Conservation (phyloP, 1,284 basidiomycete species). For the Ganoderma leucocontextum region DNA sequence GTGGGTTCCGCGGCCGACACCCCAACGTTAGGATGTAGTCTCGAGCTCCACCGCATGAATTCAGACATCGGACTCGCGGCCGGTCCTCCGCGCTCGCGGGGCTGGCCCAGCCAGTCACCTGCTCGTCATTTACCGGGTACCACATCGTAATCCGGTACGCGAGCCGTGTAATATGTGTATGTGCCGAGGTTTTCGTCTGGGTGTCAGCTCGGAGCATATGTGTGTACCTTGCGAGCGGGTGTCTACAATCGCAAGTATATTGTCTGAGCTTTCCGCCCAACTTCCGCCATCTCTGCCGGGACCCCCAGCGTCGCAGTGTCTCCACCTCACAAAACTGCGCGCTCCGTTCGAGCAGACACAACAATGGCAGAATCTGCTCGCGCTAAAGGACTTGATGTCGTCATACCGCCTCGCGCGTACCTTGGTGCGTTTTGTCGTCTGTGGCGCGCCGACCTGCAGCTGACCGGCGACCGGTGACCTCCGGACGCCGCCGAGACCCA, state of each 20-base stretch:
- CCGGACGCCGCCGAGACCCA: not conserved
- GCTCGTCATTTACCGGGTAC: not conserved
- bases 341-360: not conserved
- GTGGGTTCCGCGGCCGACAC: not conserved
- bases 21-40: not conserved
- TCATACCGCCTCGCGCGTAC: not conserved
- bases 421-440: not conserved
- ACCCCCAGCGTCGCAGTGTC: no score
- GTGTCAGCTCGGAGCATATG: not conserved
- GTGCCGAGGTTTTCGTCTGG: not conserved
- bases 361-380: no score
- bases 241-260: no score
- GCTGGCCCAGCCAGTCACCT: not conserved
- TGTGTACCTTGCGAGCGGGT: not conserved
- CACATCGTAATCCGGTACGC: not conserved
- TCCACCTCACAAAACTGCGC: not conserved
- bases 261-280: not conserved
- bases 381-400: not conserved
- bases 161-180: constrained; percentile 1
- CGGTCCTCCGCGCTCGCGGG: constrained; percentile 4
- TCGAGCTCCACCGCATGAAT: no score
- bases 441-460: not conserved
- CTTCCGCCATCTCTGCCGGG: no score
- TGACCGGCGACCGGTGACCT: not conserved
- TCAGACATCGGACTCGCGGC: not conserved